phyloP scores from a whole-genome alignment of 1,284 basidiomycete species.

The Trichosporon sp. region DNA sequence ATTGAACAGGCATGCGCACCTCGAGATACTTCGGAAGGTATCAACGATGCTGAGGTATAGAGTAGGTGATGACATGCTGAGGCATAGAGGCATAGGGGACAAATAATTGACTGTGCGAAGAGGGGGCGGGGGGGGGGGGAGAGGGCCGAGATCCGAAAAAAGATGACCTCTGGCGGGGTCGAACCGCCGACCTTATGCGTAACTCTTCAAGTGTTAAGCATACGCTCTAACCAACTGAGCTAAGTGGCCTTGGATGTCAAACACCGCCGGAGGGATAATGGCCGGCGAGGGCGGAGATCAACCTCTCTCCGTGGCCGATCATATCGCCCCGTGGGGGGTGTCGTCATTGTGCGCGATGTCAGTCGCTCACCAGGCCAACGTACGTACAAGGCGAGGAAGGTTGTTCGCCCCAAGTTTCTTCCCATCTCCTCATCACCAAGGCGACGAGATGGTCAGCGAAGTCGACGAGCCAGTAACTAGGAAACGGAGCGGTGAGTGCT shows the following conservation, averaged over 20 bases:
- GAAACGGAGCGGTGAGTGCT: slow-evolving; percentile 7
- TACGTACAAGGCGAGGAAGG: too few species aligned
- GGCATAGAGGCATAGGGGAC: too few species aligned
- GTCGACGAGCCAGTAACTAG: not conserved
- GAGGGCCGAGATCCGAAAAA: not conserved
- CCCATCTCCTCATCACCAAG: not conserved
- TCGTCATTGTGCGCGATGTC: not conserved
- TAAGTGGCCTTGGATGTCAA: not conserved
- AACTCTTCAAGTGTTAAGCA: not conserved
- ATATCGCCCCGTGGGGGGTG: not conserved
- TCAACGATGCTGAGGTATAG: too few species aligned
- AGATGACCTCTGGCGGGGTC: slow-evolving; percentile 10
- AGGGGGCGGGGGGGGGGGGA: not conserved
- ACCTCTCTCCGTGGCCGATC: not conserved
- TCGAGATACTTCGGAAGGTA: too few species aligned
- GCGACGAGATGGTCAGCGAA: not conserved
- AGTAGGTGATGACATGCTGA: too few species aligned
- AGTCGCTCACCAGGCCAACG: too few species aligned
- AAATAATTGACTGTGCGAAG: too few species aligned
- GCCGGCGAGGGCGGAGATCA: not conserved
- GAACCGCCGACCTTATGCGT: slow-evolving; percentile 14
- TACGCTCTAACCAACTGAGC: slow-evolving; percentile 15
- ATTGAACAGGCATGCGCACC: too few species aligned
- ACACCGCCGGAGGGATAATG: not conserved
- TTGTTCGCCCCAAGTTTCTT: not conserved